phyloP scores from a whole-genome alignment of 225 moss, liverwort and hornwort genomes.

The Bryoerythrophyllum caledonicum region DNA sequence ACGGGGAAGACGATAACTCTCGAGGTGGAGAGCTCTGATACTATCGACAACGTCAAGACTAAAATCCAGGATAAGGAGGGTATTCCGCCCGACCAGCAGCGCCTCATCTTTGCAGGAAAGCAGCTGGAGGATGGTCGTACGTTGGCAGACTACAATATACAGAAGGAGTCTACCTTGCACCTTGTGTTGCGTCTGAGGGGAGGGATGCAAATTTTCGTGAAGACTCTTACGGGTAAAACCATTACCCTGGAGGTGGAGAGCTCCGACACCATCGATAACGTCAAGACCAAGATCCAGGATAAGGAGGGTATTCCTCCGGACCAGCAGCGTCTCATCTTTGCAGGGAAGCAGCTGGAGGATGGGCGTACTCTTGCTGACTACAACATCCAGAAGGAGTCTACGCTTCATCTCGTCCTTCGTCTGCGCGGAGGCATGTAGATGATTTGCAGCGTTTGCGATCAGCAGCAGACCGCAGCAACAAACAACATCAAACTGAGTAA shows the following conservation, averaged over 20 bases:
- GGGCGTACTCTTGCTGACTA: background rate
- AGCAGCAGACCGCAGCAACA: background rate
- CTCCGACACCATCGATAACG: background rate
- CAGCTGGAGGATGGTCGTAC: background rate
- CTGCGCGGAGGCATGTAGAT: constrained; percentile 13
- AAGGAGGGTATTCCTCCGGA: background rate
- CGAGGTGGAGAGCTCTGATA: constrained; percentile 46
- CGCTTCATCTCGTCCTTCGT: background rate
- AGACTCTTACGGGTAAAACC: constrained; percentile 12
- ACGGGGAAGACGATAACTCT: constrained; percentile 47
- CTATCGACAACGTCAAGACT: constrained; percentile 44
- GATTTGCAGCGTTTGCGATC: background rate
- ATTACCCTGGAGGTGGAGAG: constrained; percentile 17
- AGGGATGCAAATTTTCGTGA: constrained; percentile 11
- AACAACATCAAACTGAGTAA: constrained; percentile 1
- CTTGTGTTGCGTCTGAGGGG: background rate
- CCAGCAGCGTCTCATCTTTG: constrained; percentile 8
- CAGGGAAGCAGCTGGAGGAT: constrained; percentile 13
- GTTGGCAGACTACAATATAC: background rate
- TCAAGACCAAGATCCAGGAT: constrained; percentile 8
- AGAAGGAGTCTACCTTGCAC: background rate
- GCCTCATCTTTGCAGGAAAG: constrained; percentile 5
- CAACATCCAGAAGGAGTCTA: constrained; percentile 16
- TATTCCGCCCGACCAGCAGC: background rate
- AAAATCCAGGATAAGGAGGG: constrained; percentile 40